A percentile compares a stretch with the other conserved stretches of the same genome.
Evolutionary conservation across 495 filamentous ascomycete genomes (phyloP).

Genomic region (Penicillium robsamsonii): DNA sequence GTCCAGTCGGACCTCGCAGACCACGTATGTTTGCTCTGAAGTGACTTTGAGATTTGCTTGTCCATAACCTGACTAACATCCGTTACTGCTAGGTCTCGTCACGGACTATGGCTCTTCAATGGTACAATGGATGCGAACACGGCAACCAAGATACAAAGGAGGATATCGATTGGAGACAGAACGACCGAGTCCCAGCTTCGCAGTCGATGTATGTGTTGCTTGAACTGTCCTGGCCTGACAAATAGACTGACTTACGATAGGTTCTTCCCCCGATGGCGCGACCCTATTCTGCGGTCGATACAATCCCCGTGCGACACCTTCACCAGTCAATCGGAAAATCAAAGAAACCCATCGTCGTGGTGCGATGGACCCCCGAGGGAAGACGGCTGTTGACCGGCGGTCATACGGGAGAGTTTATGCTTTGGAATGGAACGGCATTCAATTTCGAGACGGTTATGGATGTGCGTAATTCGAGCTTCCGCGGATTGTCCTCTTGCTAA

Average conservation of each 20-base stretch:
- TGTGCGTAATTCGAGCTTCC: slow-evolving; percentile 34
- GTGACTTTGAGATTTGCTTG: background rate
- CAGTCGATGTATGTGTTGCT: slow-evolving; percentile 71
- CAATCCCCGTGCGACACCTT: slow-evolving; percentile 83
- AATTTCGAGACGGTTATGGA: slow-evolving; percentile 99
- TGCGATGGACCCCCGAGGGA: slow-evolving; percentile 96
- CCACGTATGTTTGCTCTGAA: slow-evolving; percentile 35
- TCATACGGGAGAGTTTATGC: slow-evolving; percentile 93
- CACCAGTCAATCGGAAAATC: slow-evolving; percentile 97
- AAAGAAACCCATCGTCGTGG: slow-evolving; percentile 95
- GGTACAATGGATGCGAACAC: slow-evolving; percentile 88
- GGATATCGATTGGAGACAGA: slow-evolving; percentile 68
- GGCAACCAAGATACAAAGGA: slow-evolving; percentile 71
- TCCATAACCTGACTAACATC: slow-evolving; percentile 10
- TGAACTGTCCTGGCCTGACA: background rate
- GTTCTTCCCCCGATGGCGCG: slow-evolving; percentile 83
- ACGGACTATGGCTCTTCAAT: slow-evolving; percentile 95
- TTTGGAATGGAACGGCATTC: slow-evolving; percentile 98
- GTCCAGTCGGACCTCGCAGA: slow-evolving; percentile 40
- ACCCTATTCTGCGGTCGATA: slow-evolving; percentile 68
- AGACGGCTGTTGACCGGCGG: slow-evolving; percentile 86
- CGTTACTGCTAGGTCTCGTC: slow-evolving; percentile 54
- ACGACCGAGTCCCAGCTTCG: slow-evolving; percentile 81
- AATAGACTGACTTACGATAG: slow-evolving; percentile 42
- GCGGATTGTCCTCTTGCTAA: slow-evolving; percentile 2